A percentile compares a stretch with the other conserved stretches of the same genome.
Evolutionary conservation across 1,284 basidiomycete species (phyloP).

Genomic region (Malassezia vespertilionis): DNA sequence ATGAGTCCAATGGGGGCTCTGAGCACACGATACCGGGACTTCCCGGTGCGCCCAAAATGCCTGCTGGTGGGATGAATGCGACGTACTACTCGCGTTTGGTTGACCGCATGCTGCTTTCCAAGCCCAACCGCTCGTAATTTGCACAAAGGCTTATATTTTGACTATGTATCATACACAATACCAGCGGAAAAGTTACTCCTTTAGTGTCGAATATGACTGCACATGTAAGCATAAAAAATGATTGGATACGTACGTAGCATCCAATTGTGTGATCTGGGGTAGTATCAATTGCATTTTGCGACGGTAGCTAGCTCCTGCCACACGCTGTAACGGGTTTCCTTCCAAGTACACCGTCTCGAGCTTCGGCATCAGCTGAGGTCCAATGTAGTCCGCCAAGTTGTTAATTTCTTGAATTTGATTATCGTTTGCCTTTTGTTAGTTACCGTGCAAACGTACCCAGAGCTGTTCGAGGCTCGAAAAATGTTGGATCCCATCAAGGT

Average conservation of each 20-base stretch:
- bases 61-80: conserved; percentile 28
- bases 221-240: too few species aligned
- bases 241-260: conserved; percentile 66
- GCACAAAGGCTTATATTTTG: neutral
- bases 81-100: conserved; percentile 34
- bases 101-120: conserved; percentile 25
- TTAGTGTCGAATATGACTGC: too few species aligned
- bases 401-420: conserved; percentile 67
- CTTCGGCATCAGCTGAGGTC: conserved; percentile 52
- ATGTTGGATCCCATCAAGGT: conserved; percentile 70
- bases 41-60: conserved; percentile 36
- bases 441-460: conserved; percentile 60
- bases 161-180: conserved; percentile 5
- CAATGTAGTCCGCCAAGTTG: conserved; percentile 63
- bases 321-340: conserved; percentile 76
- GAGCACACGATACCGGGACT: conserved; percentile 26
- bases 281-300: conserved; percentile 78
- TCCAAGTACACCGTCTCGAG: conserved; percentile 89
- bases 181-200: neutral
- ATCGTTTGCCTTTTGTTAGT: conserved; percentile 62
- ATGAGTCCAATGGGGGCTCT: conserved; percentile 24
- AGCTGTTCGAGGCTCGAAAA: conserved; percentile 70
- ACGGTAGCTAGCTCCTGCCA: conserved; percentile 68
- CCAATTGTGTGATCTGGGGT: conserved; percentile 82
- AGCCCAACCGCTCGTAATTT: conserved; percentile 7